Conservation (phyloP, 495 filamentous ascomycete genomes). For the Xylaria acuta region DNA sequence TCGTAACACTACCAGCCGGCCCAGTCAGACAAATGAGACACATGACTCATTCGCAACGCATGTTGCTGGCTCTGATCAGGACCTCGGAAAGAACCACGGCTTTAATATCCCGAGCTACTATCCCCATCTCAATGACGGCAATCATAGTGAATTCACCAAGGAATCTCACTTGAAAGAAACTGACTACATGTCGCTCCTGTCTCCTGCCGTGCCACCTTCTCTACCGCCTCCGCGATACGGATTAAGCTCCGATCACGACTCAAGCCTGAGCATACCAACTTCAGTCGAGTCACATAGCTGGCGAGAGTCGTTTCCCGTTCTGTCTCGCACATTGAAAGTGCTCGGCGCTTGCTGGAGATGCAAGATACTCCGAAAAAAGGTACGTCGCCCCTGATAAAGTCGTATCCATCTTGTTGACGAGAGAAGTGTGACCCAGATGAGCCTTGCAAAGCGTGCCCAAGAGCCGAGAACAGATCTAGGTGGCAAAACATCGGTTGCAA, state of each 20-base stretch:
- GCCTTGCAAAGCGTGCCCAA: slow-evolving; percentile 34
- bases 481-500: slow-evolving; percentile 38
- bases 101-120: neutral
- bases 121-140: neutral
- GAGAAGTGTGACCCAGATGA: slow-evolving; percentile 20
- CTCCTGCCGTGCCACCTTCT: neutral
- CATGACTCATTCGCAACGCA: neutral
- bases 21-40: neutral
- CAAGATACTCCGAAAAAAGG: slow-evolving; percentile 39
- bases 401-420: neutral
- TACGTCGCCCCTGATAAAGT: slow-evolving; percentile 21
- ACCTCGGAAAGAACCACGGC: neutral
- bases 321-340: slow-evolving; percentile 34
- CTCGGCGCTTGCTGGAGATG: slow-evolving; percentile 39
- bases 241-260: neutral
- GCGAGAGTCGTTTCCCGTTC: slow-evolving; percentile 21
- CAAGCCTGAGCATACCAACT: neutral
- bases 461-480: slow-evolving; percentile 25
- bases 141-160: neutral
- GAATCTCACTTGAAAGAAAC: neutral
- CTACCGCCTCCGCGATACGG: neutral
- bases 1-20: neutral
- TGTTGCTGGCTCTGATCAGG: neutral
- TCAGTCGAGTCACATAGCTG: neutral
- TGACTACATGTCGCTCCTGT: neutral